phyloP scores from a whole-genome alignment of 441 rosid species.

The Erodium trifolium region DNA sequence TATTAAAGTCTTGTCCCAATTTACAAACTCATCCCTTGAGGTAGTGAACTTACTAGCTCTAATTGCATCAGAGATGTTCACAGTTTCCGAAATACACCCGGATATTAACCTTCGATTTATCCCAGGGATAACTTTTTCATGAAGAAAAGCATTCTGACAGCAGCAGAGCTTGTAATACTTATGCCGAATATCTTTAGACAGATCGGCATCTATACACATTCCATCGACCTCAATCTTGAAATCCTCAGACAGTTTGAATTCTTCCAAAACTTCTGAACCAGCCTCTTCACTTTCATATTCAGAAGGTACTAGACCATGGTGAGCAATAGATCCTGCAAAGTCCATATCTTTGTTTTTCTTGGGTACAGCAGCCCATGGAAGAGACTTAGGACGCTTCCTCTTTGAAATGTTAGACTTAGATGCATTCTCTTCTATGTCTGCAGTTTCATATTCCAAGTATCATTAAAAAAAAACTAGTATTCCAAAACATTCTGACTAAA shows the following conservation, averaged over 20 bases:
- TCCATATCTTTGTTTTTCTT: slow-evolving; percentile 34
- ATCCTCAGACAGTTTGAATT: slow-evolving; percentile 39
- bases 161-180: slow-evolving; percentile 53
- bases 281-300: slow-evolving; percentile 62
- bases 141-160: slow-evolving; percentile 53
- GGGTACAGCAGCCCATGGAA: slow-evolving; percentile 36
- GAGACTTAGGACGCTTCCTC: slow-evolving; percentile 39
- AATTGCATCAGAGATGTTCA: slow-evolving; percentile 47
- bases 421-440: slow-evolving; percentile 17
- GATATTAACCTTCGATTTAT: slow-evolving; percentile 39
- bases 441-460: slow-evolving; percentile 17
- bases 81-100: slow-evolving; percentile 49
- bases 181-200: slow-evolving; percentile 38
- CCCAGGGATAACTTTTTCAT: slow-evolving; percentile 38
- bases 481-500: background rate
- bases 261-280: slow-evolving; percentile 61
- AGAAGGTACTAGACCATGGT: slow-evolving; percentile 28
- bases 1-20: slow-evolving; percentile 51
- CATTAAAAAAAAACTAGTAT: slow-evolving; percentile 14
- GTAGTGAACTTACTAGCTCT: slow-evolving; percentile 41
- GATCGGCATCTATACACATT: slow-evolving; percentile 39
- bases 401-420: slow-evolving; percentile 19
- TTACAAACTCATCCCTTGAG: slow-evolving; percentile 37
- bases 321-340: slow-evolving; percentile 25
- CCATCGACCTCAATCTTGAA: slow-evolving; percentile 46